Base-by-base conservation (phyloP, 2,329 filamentous ascomycete species). In the Pseudohalonectria lignicola region DNA sequence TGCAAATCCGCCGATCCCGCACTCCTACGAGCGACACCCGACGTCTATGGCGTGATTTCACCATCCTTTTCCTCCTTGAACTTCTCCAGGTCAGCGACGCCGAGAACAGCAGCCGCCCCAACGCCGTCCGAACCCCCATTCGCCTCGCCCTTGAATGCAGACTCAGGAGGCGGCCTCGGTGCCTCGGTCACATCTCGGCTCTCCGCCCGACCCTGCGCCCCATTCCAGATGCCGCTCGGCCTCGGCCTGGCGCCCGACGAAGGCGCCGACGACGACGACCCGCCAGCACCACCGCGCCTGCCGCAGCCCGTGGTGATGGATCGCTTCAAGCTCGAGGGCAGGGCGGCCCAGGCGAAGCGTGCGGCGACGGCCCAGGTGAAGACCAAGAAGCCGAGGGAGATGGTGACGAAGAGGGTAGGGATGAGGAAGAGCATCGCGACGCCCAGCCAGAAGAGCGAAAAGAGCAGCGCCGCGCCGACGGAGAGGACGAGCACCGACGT, bases 401-500 rank as follows among this genome's bases (percentile, higher is more conserved):
- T 19, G 25, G 37, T 39, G 31, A 39, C 21, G 17, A 39, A 35
- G 23, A 34, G 31, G 3, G 37, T 29, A 4, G 37, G 37, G 23
- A 39, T 16, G 21, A 39, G 26, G 19, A 39, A 34, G 17, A 39
- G 25, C 17, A 39, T 16, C 13, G 37, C 37, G 18, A 39, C 37
- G 17, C 31, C 37, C 2, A 39, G 63, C 65, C 76, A 80, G 62
- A 82, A 78, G 34, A 82, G 66, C 2, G 74, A 71, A 62, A 85
- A 84, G 40, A 78, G 49, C 29, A 84, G 50, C 11, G 78, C 79
- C 21, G 69, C 67, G 31, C 77, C 59, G 30, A 83, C 53, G 13
- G 79, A 72, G 53, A 86, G 71, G 44, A 78, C 55, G 44, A 79
- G 58, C 42, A 79, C 72, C 29, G 73, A 75, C 30, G 79, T 47